Evolutionary conservation across 78 protist species (phyloP).

Genomic region (Dictyostelium purpureum): DNA sequence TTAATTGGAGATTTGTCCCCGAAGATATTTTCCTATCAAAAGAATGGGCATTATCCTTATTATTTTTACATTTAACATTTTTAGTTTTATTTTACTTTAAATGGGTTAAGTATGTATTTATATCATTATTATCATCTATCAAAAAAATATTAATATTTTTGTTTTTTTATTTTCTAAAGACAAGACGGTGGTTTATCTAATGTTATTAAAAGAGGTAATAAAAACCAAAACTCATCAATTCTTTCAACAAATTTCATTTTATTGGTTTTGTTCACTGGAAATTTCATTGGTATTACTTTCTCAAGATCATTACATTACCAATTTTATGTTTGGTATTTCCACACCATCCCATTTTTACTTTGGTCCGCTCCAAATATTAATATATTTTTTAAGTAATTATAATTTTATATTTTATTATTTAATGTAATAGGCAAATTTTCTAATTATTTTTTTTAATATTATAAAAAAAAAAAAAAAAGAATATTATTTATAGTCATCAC

Average conservation of each 20-base stretch:
- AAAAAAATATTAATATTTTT: not conserved
- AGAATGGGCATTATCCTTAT: constrained; percentile 62
- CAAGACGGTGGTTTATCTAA: constrained; percentile 15
- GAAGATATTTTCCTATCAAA: constrained; percentile 71
- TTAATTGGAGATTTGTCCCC: constrained; percentile 90
- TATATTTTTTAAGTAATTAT: constrained; percentile 9
- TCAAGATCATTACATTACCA: constrained; percentile 96
- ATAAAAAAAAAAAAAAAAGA: not conserved
- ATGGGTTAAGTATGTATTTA: constrained; percentile 34
- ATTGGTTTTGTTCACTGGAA: constrained; percentile 80
- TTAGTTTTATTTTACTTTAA: not conserved
- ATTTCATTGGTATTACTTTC: constrained; percentile 91
- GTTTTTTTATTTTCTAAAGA: not conserved
- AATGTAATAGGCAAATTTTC: too few species aligned
- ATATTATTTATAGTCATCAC: not conserved
- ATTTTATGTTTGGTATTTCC: constrained; percentile 95
- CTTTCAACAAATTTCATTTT: constrained; percentile 55
- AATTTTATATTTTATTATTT: too few species aligned
- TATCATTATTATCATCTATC: not conserved
- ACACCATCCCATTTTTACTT: constrained; percentile 88
- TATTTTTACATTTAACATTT: constrained; percentile 57
- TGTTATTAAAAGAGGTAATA: constrained; percentile 3
- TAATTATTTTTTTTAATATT: too few species aligned
- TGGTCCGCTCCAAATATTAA: constrained; percentile 83
- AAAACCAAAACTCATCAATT: not conserved